These are phyloP conservation scores for Xylariaceae sp. DNA, from an alignment of 2,329 filamentous ascomycete species.

Conservation along the genomic window DNA sequence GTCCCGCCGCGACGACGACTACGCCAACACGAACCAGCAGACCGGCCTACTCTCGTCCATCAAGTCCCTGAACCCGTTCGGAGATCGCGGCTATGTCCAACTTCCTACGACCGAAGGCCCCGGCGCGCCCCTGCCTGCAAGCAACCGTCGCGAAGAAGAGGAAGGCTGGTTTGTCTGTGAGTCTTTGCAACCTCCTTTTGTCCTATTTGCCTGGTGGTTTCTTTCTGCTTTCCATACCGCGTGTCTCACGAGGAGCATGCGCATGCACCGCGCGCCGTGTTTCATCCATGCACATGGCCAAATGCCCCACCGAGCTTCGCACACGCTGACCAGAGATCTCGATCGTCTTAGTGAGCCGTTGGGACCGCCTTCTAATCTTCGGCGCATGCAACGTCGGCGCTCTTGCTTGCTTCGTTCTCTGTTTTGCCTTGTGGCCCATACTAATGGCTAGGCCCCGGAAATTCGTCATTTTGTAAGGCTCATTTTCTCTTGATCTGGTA, in stretches of 20 bases:
- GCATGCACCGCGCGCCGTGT: constrained; percentile 40
- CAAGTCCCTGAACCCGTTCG: constrained; percentile 84
- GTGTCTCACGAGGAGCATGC: constrained; percentile 38
- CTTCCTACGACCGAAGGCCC: constrained; percentile 80
- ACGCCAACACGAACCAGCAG: constrained; percentile 67
- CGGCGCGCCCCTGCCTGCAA: constrained; percentile 81
- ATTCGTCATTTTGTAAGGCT: constrained; percentile 89
- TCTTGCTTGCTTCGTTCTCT: constrained; percentile 86
- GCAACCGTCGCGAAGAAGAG: constrained; percentile 84
- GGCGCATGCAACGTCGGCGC: constrained; percentile 86
- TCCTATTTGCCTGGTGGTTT: constrained; percentile 21
- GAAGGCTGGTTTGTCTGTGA: constrained; percentile 94
- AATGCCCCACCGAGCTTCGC: constrained; percentile 19
- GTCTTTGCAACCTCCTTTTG: constrained; percentile 38
- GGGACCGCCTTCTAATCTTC: constrained; percentile 93
- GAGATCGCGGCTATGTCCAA: constrained; percentile 79
- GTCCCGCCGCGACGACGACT: constrained; percentile 77
- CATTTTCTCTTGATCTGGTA: too few species aligned
- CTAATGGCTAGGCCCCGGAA: constrained; percentile 80
- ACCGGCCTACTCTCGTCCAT: constrained; percentile 76
- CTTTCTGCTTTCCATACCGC: constrained; percentile 37
- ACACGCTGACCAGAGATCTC: constrained; percentile 30
- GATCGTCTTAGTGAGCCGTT: constrained; percentile 73
- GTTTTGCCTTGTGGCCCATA: constrained; percentile 84
- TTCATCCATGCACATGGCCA: constrained; percentile 38